Base-by-base conservation (phyloP, 1,284 basidiomycete genomes). In the Butyriboletus appendiculatus region DNA sequence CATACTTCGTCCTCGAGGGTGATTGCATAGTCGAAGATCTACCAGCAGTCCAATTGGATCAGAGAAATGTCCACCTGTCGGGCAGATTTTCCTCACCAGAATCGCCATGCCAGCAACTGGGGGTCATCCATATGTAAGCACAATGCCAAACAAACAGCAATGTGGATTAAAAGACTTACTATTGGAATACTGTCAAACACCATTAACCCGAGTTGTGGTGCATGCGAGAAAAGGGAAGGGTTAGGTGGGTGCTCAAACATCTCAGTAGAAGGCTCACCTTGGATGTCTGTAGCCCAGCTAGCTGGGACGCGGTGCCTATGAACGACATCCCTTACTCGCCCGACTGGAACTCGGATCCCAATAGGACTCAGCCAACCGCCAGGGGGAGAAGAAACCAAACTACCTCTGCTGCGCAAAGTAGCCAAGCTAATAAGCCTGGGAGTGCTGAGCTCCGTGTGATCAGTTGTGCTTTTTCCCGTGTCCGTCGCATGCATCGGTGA, bases 1-100 rank as follows among this genome's bases (percentile, higher is more conserved):
- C 44, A 28, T 32, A 62, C 59, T 30, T 64, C 62, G 32, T 62
- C 62, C 26, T 64, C 56, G n/a, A 64, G 24, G 3, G 59, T 64
- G 34, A 61, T 47, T 14, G 37, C 14, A 3, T 60, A 64, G 53
- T 61, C 59, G 16, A 59, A 63, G 6, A 59, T 35, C 59, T 61
- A 39, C 16, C 35, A 26, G 35, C 12, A 12, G 32, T 24, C 4
- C 24, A 11, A 33, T 16, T 34, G 3, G 6, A 9, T 60, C 14
- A 47, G 35, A 12, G 18, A 28, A 10, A 9, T 12, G 2, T 18
- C 12, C 2, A 24, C 22, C 15, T 5, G 20, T 15, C 30, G 10
- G 14, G 6, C 3, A 7, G 16, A 20, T 8, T 2, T 24, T 14
- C 22, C 37, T 48, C 32, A 61, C 62, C 28, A 64, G 35, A 46